Evolutionary conservation across 768 basidiomycete genomes (phyloP), one percentile per base, ranked within the genome.

Genomic region (Panellus pusillus): DNA sequence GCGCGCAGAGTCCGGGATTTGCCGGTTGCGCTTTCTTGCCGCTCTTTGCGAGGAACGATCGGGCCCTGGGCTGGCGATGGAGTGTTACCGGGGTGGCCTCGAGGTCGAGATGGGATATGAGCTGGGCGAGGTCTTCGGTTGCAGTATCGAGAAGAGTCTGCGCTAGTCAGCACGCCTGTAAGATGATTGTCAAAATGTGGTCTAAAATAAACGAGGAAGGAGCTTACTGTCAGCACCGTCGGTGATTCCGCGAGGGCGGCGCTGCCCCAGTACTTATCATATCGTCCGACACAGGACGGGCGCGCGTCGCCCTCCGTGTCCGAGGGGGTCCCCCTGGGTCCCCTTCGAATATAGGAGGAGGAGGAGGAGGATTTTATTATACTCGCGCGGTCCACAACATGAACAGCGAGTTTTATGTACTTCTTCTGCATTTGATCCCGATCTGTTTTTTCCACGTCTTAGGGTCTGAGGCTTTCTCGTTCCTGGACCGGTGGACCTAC

Each of bases 61-160:
- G 13, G 65, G 64, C 28, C 61, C 52, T 18, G 61, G 54, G 44
- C 65, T 28, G 31, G 67, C 62, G 63, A 60, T 54, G 78, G 74
- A 1, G 78, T 81, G 6, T 65, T 76, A 2, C 75, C 74, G 0
- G 89, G 90, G 91, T 92, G 4, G 88, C 87, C 64, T 90, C 82
- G 3, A 93, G 74, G 59, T 91, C 87, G n/a, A 93, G 75, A n/a
- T 80, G 79, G 57, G 85, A 88, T 66, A 93, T 89, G 4, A 93
- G 72, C 50, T 81, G 81, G 0, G 87, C 90, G 4, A 93, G 78
- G 38, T 92, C 90, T 45, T 89, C 82, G 1, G 90, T 92, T 0
- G 87, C 90, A 0, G 88, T 87, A 57, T 86, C 86, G n/a, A 91
- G 71, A 29, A 89, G 78, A n/a, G n/a, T n/a, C n/a, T n/a, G n/a